Base-by-base conservation (phyloP, 176 grass and related monocot genomes). In the Avena eriantha region DNA sequence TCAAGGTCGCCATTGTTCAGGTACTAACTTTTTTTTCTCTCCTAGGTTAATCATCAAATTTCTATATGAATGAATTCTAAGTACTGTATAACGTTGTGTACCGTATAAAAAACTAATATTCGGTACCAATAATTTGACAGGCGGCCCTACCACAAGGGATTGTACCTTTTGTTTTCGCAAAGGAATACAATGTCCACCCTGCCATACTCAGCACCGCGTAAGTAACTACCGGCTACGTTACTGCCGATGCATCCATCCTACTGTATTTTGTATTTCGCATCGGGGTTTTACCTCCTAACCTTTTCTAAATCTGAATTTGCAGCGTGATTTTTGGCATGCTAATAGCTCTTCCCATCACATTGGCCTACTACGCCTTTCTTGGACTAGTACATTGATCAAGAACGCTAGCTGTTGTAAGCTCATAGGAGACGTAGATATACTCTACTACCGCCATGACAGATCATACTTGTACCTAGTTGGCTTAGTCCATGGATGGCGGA, bases 301-400 rank as follows among this genome's bases (percentile, higher is more conserved):
- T 5, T 2, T 1, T 76, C 2, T 56, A 61, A 82, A 15, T 61
- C 71, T 74, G 15, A 74, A 82, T 45, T 80, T 80, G 17, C 90
- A 98, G 96, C 49, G 96, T 98, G 4, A 98, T 98, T 86, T 98
- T 98, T 47, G 96, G 96, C 8, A 96, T 98, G 96, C 79, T 98
- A 49, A 91, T 98, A 91, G 90, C 96, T 53, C 90, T 98, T 22
- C 96, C 93, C 0, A 91, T 98, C 82, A 94, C 93, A 3, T 34
- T 98, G 84, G 12, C 87, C 21, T 98, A 98, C 88, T 98, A 98
- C 79, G 72, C 92, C 73, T 31, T 94, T 46, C 92, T 96, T 36
- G 93, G 92, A 82, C 35, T 96, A 26, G 23, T 75, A 75, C 72
- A 50, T 53, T 91, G 88, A 94, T 81, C 74, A 71, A 19, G 26